Evolutionary conservation across 306 rosid genomes (phyloP).

Genomic region (Oxytropis ochrocephala): DNA sequence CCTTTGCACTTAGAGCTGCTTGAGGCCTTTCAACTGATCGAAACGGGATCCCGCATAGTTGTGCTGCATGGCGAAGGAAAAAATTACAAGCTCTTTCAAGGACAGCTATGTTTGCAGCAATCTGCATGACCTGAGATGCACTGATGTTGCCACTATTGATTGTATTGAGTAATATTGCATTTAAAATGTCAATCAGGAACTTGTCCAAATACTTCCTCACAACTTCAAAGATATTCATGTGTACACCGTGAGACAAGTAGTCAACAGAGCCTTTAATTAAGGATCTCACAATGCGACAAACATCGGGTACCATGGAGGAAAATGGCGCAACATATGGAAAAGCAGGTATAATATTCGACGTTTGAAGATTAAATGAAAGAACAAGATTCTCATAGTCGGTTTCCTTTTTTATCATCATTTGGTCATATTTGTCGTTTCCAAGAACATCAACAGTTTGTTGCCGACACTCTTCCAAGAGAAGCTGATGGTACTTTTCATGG

Average conservation of each 20-base stretch:
- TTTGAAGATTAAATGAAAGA: slow-evolving; percentile 66
- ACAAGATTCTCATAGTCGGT: slow-evolving; percentile 66
- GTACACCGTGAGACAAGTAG: slow-evolving; percentile 58
- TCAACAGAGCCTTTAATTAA: slow-evolving; percentile 88
- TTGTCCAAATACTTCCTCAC: slow-evolving; percentile 72
- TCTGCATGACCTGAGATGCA: slow-evolving; percentile 88
- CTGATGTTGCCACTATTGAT: slow-evolving; percentile 51
- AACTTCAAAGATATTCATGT: slow-evolving; percentile 40
- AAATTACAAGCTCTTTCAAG: slow-evolving; percentile 87
- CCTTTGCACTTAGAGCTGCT: slow-evolving; percentile 66
- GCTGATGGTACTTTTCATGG: slow-evolving; percentile 64
- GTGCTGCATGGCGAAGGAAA: slow-evolving; percentile 68
- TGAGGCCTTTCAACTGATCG: slow-evolving; percentile 70
- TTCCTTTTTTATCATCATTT: slow-evolving; percentile 71
- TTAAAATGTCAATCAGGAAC: slow-evolving; percentile 62
- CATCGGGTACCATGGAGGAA: slow-evolving; percentile 84
- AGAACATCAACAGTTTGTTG: slow-evolving; percentile 51
- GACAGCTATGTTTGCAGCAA: slow-evolving; percentile 74
- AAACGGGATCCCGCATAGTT: slow-evolving; percentile 64
- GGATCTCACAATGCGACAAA: slow-evolving; percentile 79
- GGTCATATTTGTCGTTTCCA: slow-evolving; percentile 60
- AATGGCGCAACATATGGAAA: slow-evolving; percentile 84
- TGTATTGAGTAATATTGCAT: slow-evolving; percentile 56
- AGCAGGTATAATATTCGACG: slow-evolving; percentile 73
- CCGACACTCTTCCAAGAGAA: slow-evolving; percentile 76